Evolutionary conservation across 768 basidiomycete species (phyloP), one percentile per base, ranked within the genome.

Genomic region (Naganishia kalamii): DNA sequence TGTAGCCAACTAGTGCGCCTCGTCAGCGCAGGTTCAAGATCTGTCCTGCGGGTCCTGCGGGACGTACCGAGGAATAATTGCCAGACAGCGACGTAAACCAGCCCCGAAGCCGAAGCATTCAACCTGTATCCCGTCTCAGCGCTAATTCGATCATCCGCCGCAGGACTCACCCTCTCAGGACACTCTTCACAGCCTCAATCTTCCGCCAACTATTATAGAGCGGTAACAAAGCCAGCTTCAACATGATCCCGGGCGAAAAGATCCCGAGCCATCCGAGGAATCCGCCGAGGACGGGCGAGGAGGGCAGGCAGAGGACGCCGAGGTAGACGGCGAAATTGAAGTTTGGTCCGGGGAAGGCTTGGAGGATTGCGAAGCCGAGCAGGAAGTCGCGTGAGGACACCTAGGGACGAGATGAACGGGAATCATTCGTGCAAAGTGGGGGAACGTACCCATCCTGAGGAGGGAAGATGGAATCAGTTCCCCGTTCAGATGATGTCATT

Each of bases 341-440:
- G 72, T 84, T 84, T 25, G 84, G 84, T 4, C 84, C 84, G 0
- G 74, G 72, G 68, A 72, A 73, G 1, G 72, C 73, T 68, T 72
- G 72, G 10, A 70, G 69, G 46, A 68, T 60, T 6, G 64, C 46
- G 27, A 47, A 57, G 3, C 57, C 35, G 82, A 83, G 68, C 82
- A 85, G 77, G 70, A 85, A 85, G 74, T 85, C 83, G 48, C 83
- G 79, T 10, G 82, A 79, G 23, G 80, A 78, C 30, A 85, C 83
- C 83, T 83, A 83, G 23, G 81, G 82, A 33, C 78, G 77, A 23
- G 7, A 15, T 23, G 19, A 30, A 19, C 23, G 27, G 41, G 13
- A 43, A 15, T 7, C 46, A 13, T 8, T 12, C 12, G 4, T n/a
- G 5, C 25, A 10, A 47, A 10, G 6, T 40, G 29, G 41, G 23